A percentile compares a stretch with the other conserved stretches of the same genome.
Conservation (phyloP, 2,329 filamentous ascomycete genomes). For the Purpureocillium lavendulum region DNA sequence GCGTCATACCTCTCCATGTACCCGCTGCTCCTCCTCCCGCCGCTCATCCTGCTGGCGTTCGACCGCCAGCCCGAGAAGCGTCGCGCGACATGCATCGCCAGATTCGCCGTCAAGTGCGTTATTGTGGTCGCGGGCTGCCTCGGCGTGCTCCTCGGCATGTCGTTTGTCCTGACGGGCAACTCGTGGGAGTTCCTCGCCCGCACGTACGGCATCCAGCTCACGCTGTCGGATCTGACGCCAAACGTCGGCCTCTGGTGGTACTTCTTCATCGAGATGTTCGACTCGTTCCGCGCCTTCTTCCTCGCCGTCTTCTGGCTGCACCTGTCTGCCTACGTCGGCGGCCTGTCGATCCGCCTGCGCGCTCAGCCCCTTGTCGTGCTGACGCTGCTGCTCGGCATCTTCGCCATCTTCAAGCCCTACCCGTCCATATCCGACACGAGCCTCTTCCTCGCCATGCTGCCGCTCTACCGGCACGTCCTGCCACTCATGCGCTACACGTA, state of each 20-base stretch:
- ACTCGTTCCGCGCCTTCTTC: slow-evolving; percentile 95
- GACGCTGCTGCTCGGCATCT: slow-evolving; percentile 77
- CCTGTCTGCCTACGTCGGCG: slow-evolving; percentile 80
- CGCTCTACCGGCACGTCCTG: slow-evolving; percentile 85
- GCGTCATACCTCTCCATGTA: slow-evolving; percentile 91
- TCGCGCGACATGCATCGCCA: slow-evolving; percentile 22
- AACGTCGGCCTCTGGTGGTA: slow-evolving; percentile 99
- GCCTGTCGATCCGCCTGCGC: slow-evolving; percentile 73
- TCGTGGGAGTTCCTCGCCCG: slow-evolving; percentile 84
- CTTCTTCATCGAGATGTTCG: slow-evolving; percentile 99
- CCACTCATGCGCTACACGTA: slow-evolving; percentile 92
- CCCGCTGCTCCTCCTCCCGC: slow-evolving; percentile 76
- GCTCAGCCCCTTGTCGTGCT: slow-evolving; percentile 81
- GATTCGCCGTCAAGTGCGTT: slow-evolving; percentile 48
- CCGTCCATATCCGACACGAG: slow-evolving; percentile 87
- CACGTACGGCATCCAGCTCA: slow-evolving; percentile 88
- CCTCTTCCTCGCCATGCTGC: slow-evolving; percentile 73
- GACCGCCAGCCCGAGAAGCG: slow-evolving; percentile 45
- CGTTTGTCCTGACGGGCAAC: slow-evolving; percentile 61
- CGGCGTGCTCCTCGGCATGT: slow-evolving; percentile 59
- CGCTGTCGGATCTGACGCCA: slow-evolving; percentile 85
- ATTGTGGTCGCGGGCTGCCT: slow-evolving; percentile 45
- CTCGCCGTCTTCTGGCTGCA: slow-evolving; percentile 97
- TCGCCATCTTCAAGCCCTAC: slow-evolving; percentile 95
- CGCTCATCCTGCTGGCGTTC: slow-evolving; percentile 71